Evolutionary conservation across 306 rosid species (phyloP).

Genomic region (Dicorynia guianensis): DNA sequence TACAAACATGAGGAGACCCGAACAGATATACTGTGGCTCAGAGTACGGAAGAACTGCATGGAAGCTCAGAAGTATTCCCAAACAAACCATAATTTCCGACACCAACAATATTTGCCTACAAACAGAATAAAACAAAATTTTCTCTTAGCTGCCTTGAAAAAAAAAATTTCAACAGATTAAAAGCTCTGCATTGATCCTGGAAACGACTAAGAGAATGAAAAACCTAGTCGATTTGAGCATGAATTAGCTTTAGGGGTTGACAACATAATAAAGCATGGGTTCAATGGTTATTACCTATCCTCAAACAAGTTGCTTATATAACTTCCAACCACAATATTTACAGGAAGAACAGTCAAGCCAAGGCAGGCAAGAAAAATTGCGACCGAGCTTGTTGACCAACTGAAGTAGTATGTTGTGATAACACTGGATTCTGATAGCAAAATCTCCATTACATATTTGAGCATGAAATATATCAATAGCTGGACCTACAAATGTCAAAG

Average conservation of each 20-base stretch:
- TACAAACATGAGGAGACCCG: conserved; percentile 95
- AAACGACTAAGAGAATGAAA: conserved; percentile 9
- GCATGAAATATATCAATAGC: conserved; percentile 97
- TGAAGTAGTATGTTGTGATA: conserved; percentile 85
- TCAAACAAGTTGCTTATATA: conserved; percentile 97
- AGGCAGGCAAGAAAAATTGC: conserved; percentile 91
- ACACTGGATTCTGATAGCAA: conserved; percentile 96
- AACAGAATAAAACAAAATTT: conserved; percentile 34
- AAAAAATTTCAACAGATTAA: conserved; percentile 14
- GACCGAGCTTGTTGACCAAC: conserved; percentile 88
- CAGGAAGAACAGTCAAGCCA: conserved; percentile 96
- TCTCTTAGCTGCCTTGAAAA: conserved; percentile 15
- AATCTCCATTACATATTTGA: conserved; percentile 95
- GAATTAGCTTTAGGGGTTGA: conserved; percentile 4
- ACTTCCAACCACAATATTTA: conserved; percentile 85
- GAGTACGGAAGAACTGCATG: conserved; percentile 64
- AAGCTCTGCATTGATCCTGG: conserved; percentile 13
- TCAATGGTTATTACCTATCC: conserved; percentile 73
- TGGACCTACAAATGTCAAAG: conserved; percentile 70
- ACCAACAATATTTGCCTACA: conserved; percentile 91
- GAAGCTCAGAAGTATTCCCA: conserved; percentile 86
- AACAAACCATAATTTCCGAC: conserved; percentile 78
- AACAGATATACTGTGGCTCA: conserved; percentile 79
- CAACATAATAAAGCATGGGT: conserved; percentile 20
- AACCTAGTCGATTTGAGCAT: conserved; percentile 8